Evolutionary conservation across 371 early-diverging fungal species (phyloP).

Genomic region (Mucor piriformis): DNA sequence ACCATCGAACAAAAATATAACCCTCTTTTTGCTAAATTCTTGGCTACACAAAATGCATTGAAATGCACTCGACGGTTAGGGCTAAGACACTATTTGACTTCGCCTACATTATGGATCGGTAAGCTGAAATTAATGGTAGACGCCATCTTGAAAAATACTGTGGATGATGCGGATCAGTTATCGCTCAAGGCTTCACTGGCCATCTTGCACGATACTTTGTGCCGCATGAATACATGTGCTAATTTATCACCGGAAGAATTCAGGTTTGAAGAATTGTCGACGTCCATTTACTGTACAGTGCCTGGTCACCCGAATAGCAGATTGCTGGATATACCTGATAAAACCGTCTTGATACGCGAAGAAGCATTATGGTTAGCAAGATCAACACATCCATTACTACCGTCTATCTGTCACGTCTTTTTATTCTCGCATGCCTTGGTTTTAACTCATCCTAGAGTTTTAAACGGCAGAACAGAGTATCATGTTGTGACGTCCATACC

Average conservation of each 20-base stretch:
- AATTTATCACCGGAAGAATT: constrained; percentile 25
- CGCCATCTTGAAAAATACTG: constrained; percentile 38
- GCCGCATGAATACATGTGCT: constrained; percentile 32
- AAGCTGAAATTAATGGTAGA: constrained; percentile 32
- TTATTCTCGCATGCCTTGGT: constrained; percentile 43
- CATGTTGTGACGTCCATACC: constrained; percentile 31
- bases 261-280: constrained; percentile 26
- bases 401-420: constrained; percentile 30
- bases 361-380: constrained; percentile 29
- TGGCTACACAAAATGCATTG: constrained; percentile 23
- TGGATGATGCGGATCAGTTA: constrained; percentile 30
- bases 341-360: constrained; percentile 27
- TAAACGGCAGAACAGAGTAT: constrained; percentile 21
- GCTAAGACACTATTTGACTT: constrained; percentile 35
- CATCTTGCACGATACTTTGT: constrained; percentile 28
- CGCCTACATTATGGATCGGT: constrained; percentile 42
- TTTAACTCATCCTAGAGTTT: constrained; percentile 26
- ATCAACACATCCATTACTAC: constrained; percentile 29
- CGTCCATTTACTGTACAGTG: constrained; percentile 17
- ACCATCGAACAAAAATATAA: constrained; percentile 28
- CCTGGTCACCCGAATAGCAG: neutral
- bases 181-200: constrained; percentile 30
- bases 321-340: constrained; percentile 14
- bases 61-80: constrained; percentile 35
- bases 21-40: constrained; percentile 21